Conservation (phyloP, 2,329 filamentous ascomycete genomes). For the Parasarocladium wereldwijsianum region DNA sequence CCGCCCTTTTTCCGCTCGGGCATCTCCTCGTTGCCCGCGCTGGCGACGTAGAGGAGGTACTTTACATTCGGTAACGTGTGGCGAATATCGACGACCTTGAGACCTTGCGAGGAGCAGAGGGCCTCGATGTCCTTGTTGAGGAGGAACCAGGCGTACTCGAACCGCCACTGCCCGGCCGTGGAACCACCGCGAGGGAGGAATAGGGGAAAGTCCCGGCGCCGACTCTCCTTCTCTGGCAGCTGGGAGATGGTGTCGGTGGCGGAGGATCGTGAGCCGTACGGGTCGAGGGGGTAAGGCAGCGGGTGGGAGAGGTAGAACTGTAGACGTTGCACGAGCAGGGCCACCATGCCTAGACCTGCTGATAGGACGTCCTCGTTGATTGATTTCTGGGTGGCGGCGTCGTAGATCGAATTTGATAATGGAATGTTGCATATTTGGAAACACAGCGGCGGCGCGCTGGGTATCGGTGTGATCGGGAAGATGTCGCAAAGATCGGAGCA, state of each 20-base stretch:
- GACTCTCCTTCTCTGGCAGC: slow-evolving; percentile 26
- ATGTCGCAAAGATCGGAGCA: slow-evolving; percentile 69
- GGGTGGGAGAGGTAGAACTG: slow-evolving; percentile 70
- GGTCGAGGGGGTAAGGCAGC: slow-evolving; percentile 65
- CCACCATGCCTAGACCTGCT: slow-evolving; percentile 68
- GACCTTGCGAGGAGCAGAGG: slow-evolving; percentile 47
- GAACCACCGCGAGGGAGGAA: slow-evolving; percentile 49
- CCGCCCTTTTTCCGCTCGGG: slow-evolving; percentile 48
- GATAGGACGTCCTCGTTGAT: slow-evolving; percentile 58
- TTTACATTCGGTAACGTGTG: slow-evolving; percentile 90
- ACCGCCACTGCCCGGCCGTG: slow-evolving; percentile 65
- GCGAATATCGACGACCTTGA: slow-evolving; percentile 76
- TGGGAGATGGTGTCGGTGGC: slow-evolving; percentile 62
- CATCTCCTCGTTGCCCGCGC: slow-evolving; percentile 54
- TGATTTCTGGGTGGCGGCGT: slow-evolving; percentile 25
- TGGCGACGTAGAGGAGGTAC: slow-evolving; percentile 80
- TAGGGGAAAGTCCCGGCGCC: slow-evolving; percentile 63
- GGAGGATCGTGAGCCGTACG: slow-evolving; percentile 58
- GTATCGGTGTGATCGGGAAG: slow-evolving; percentile 60
- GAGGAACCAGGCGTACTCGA: slow-evolving; percentile 94
- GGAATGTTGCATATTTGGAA: slow-evolving; percentile 73
- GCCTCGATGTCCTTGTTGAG: slow-evolving; percentile 88
- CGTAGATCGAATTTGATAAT: slow-evolving; percentile 69
- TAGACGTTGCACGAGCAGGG: slow-evolving; percentile 59
- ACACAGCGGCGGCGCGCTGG: slow-evolving; percentile 44